These are phyloP conservation scores for Phytophthora macrochlamydospora DNA, from an alignment of 352 stramenopile species.

Conservation along the genomic window DNA sequence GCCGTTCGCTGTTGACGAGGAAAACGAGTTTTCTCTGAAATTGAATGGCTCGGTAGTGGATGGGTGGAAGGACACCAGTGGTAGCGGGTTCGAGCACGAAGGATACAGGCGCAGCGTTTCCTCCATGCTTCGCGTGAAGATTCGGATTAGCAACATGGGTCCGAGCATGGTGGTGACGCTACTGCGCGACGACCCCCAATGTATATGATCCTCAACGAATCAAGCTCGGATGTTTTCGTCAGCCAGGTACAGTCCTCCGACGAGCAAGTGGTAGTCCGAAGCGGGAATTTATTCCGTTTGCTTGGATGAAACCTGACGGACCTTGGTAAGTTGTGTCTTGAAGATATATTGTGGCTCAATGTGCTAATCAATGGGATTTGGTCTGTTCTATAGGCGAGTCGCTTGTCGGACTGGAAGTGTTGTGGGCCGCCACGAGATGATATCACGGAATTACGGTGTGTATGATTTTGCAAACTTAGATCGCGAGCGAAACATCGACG, in stretches of 20 bases:
- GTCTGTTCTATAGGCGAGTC: slow-evolving; percentile 54
- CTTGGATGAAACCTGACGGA: slow-evolving; percentile 78
- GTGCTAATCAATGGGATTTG: slow-evolving; percentile 4
- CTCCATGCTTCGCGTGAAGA: slow-evolving; percentile 70
- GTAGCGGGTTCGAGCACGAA: slow-evolving; percentile 39
- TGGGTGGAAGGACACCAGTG: slow-evolving; percentile 51
- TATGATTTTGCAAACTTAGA: slow-evolving; percentile 90
- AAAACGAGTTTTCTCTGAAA: slow-evolving; percentile 87
- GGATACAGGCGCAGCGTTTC: slow-evolving; percentile 48
- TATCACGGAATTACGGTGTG: slow-evolving; percentile 65
- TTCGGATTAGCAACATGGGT: slow-evolving; percentile 79
- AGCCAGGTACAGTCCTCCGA: slow-evolving; percentile 73
- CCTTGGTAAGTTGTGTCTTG: slow-evolving; percentile 50
- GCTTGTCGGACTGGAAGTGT: slow-evolving; percentile 64
- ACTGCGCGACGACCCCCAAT: slow-evolving; percentile 79
- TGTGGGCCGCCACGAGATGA: slow-evolving; percentile 50
- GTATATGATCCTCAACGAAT: slow-evolving; percentile 88
- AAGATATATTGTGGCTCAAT: background rate
- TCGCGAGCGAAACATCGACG: slow-evolving; percentile 71
- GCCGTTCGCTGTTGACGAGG: slow-evolving; percentile 78
- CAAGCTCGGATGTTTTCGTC: slow-evolving; percentile 73
- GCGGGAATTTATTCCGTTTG: slow-evolving; percentile 81
- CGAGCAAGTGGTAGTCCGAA: slow-evolving; percentile 65
- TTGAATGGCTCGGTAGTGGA: slow-evolving; percentile 62
- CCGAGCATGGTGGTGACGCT: slow-evolving; percentile 85